Evolutionary conservation across 2,329 filamentous ascomycete genomes (phyloP).

Genomic region (Bipolaris victoriae): DNA sequence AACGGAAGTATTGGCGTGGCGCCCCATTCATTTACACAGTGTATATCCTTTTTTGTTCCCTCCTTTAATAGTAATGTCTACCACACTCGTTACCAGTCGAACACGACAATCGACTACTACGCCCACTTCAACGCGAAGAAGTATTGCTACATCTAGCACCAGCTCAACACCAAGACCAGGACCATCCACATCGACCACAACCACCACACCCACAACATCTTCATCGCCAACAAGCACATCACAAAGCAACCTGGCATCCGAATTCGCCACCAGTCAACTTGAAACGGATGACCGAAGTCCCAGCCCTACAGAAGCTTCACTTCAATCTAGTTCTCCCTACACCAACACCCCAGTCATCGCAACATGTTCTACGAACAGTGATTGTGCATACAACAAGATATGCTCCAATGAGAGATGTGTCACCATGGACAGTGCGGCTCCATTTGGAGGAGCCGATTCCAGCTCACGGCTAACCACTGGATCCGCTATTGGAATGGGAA

Average conservation of each 20-base stretch:
- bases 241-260: conserved; percentile 8
- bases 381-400: conserved; percentile 35
- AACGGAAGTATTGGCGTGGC: conserved; percentile 12
- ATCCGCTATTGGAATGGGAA: conserved; percentile 35
- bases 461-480: conserved; percentile 27
- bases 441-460: conserved; percentile 24
- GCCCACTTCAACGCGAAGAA: conserved; percentile 16
- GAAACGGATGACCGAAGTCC: conserved; percentile 19
- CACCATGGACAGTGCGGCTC: conserved; percentile 24
- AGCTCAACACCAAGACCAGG: background rate
- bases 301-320: background rate
- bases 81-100: conserved; percentile 18
- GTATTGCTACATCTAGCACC: conserved; percentile 7
- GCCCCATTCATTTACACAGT: conserved; percentile 8
- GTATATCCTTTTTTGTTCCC: conserved; percentile 2
- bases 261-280: conserved; percentile 18
- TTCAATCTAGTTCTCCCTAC: background rate
- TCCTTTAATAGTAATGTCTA: conserved; percentile 40
- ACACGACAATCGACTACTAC: conserved; percentile 11
- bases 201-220: conserved; percentile 2
- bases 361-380: conserved; percentile 28
- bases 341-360: conserved; percentile 19
- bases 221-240: conserved; percentile 8
- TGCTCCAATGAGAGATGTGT: conserved; percentile 33
- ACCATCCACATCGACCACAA: background rate